Percentiles rank a stretch among this genome's conserved stretches.
These are phyloP conservation scores for Blumeriella jaapii DNA, from an alignment of 2,329 filamentous ascomycete genomes.

Conservation along the genomic window DNA sequence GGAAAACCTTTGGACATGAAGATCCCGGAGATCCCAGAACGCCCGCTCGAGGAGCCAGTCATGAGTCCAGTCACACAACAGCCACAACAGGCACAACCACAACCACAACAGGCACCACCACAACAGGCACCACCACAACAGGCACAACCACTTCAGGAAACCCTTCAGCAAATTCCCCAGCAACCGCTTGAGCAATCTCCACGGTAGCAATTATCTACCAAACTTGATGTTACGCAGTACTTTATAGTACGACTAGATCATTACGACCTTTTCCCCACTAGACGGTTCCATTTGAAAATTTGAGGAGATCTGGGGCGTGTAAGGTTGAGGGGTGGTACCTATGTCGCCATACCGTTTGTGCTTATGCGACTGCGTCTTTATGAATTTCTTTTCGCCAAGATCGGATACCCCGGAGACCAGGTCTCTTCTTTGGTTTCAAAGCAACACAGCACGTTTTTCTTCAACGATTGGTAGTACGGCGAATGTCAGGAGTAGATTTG, in stretches of 20 bases:
- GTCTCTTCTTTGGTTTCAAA: conserved; percentile 7
- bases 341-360: conserved; percentile 5
- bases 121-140: too few species aligned
- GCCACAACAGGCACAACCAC: conserved; percentile 5
- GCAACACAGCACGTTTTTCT: conserved; percentile 8
- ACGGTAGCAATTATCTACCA: conserved; percentile 2
- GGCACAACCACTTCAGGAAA: too few species aligned
- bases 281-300: conserved; percentile 1
- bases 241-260: conserved; percentile 6
- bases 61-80: too few species aligned
- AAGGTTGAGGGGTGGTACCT: background rate
- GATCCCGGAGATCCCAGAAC: conserved; percentile 18
- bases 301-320: background rate
- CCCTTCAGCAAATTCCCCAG: too few species aligned
- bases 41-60: conserved; percentile 9
- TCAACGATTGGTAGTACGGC: background rate
- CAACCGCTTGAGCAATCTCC: conserved; percentile 8
- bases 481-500: conserved; percentile 2
- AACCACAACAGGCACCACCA: too few species aligned
- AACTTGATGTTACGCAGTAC: background rate
- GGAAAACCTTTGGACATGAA: conserved; percentile 24
- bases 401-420: conserved; percentile 20
- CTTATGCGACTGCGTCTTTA: conserved; percentile 5
- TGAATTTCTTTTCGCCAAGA: conserved; percentile 14
- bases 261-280: conserved; percentile 3